Evolutionary conservation across 768 basidiomycete species (phyloP), one percentile per base, ranked within the genome.

Genomic region (Peribolospora kevripleyi): DNA sequence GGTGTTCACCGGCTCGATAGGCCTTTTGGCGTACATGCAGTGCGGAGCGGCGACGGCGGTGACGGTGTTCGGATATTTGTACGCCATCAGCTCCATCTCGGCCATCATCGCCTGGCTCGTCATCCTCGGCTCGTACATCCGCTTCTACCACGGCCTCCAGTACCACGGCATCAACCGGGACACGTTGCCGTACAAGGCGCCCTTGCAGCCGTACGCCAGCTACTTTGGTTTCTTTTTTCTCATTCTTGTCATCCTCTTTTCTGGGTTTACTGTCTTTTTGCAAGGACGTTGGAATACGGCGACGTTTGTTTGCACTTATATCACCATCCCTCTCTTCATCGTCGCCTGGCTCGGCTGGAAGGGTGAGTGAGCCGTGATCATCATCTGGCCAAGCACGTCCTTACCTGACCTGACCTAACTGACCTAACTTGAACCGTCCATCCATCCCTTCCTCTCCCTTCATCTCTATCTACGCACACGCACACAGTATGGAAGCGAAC

Each of bases 81-180:
- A 78, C 46, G 81, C 80, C 67, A 78, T 84, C 78, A 67, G 82
- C 6, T 58, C 83, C 46, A 67, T 75, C 46, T 70, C 64, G 7
- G 68, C 67, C 53, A 57, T 87, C 37, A 72, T 84, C 71, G 81
- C 81, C 4, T 87, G 84, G 84, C 77, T 78, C 57, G 80, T 77
- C 52, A 86, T 87, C 64, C 73, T 70, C 54, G 43, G 84, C 53
- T 81, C 80, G 10, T 85, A 84, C 64, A 59, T 84, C 54, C 80
- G 88, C 50, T 95, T 93, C 74, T 74, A 85, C 66, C 66, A 72
- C n/a, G 91, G 87, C 56, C 63, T 82, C 69, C 79, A 80, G 65
- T 76, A 64, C 3, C 91, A 95, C 65, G 84, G 84, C 8, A 75
- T 80, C 62, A 74, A 82, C 63, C 75, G 90, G 49, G 68, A 54